phyloP scores from a whole-genome alignment of 371 early-diverging fungal species.

The Sanchytrium tribonematis region DNA sequence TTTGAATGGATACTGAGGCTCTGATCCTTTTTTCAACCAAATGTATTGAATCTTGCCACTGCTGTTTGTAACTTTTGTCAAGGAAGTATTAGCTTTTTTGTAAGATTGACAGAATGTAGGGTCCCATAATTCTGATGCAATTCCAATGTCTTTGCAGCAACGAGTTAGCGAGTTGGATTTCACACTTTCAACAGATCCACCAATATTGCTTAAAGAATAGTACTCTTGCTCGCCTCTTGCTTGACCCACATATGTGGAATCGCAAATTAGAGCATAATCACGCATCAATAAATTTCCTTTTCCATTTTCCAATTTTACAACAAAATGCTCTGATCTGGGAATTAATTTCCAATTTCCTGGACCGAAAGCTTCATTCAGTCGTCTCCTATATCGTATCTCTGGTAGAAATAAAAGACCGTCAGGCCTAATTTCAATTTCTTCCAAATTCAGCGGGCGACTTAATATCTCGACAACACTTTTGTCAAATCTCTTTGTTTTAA shows the following conservation, averaged over 20 bases:
- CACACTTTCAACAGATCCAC: conserved; percentile 70
- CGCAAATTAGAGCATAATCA: conserved; percentile 1
- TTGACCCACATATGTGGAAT: conserved; percentile 33
- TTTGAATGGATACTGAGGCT: too few relatives aligned
- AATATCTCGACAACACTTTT: too few relatives aligned
- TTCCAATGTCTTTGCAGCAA: conserved; percentile 85
- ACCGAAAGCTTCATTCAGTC: conserved; percentile 74
- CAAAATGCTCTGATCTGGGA: conserved; percentile 65
- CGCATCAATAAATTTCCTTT: conserved; percentile 10
- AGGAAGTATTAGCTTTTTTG: too few relatives aligned
- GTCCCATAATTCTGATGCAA: conserved; percentile 83
- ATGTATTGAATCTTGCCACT: too few relatives aligned
- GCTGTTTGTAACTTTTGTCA: too few relatives aligned
- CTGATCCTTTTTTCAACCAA: too few relatives aligned
- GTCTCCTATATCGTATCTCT: conserved; percentile 82
- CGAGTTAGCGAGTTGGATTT: conserved; percentile 81
- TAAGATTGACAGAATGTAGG: too few relatives aligned
- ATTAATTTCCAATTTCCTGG: conserved; percentile 45
- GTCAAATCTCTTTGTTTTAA: too few relatives aligned
- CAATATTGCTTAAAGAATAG: conserved; percentile 31
- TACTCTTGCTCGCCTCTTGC: conserved; percentile 87
- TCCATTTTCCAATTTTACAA: conserved; percentile 48
- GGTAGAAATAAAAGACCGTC: conserved; percentile 78
- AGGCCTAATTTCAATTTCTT: conserved; percentile 7
- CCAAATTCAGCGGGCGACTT: background rate